Conservation (phyloP, 176 grass and related monocot genomes). For the Canna indica region DNA sequence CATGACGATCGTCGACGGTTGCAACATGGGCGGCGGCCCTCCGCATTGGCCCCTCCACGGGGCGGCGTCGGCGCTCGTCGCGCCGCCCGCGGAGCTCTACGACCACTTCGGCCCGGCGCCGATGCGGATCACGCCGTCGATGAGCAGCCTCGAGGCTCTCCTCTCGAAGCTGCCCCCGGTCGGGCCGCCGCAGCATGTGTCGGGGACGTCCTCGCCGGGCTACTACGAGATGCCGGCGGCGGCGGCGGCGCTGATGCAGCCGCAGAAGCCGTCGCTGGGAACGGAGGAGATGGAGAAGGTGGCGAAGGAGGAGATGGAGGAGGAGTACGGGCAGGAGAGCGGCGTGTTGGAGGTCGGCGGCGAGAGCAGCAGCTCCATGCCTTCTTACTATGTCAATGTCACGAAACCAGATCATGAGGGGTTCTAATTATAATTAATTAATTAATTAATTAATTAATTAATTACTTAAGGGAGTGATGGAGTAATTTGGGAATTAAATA, state of each 20-base stretch:
- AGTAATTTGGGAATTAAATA: too few species aligned
- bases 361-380: constrained; percentile 33
- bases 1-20: not conserved
- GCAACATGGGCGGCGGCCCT: not conserved
- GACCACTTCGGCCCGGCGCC: constrained; percentile 47
- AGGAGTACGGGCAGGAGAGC: constrained; percentile 38
- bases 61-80: constrained; percentile 3
- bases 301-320: constrained; percentile 9
- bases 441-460: not conserved
- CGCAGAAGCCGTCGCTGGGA: too few species aligned
- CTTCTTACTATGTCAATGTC: constrained; percentile 48
- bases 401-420: constrained; percentile 41
- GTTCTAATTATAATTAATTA: constrained; percentile 35
- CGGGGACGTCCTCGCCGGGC: constrained; percentile 13
- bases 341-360: constrained; percentile 22
- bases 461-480: not conserved
- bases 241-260: constrained; percentile 5
- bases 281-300: not conserved
- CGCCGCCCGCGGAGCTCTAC: constrained; percentile 49
- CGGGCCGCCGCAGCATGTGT: constrained; percentile 20
- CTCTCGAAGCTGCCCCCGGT: constrained; percentile 93
- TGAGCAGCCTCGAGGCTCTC: constrained; percentile 98
- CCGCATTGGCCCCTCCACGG: constrained; percentile 18
- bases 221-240: constrained; percentile 21
- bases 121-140: constrained; percentile 74